phyloP scores from a whole-genome alignment of 106 monocot genomes.

The Platanthera zijinensis region DNA sequence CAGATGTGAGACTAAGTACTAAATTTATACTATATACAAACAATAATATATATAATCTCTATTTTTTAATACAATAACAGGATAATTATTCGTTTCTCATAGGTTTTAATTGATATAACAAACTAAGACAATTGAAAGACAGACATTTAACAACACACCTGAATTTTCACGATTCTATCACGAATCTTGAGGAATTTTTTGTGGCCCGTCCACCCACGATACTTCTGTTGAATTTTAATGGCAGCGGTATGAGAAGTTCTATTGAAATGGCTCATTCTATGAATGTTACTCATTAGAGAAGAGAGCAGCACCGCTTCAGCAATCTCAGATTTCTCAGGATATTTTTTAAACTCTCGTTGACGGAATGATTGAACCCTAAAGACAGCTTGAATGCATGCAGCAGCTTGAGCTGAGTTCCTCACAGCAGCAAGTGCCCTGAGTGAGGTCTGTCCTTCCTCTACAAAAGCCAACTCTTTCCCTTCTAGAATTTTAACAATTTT shows the following conservation, averaged over 20 bases:
- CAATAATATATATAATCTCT: too few relatives aligned
- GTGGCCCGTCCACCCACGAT: slow-evolving; percentile 32
- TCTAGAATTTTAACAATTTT: slow-evolving; percentile 14
- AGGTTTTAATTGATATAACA: too few relatives aligned
- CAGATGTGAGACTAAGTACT: too few relatives aligned
- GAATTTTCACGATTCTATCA: slow-evolving; percentile 31
- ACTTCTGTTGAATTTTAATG: slow-evolving; percentile 41
- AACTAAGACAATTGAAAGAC: background rate
- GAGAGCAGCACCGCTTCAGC: slow-evolving; percentile 16
- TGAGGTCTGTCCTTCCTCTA: slow-evolving; percentile 10
- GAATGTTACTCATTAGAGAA: slow-evolving; percentile 1
- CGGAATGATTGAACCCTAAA: slow-evolving; percentile 37
- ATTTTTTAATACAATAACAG: too few relatives aligned
- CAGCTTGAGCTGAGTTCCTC: slow-evolving; percentile 47
- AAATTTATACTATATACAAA: too few relatives aligned
- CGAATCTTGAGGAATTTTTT: slow-evolving; percentile 39
- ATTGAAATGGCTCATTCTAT: slow-evolving; percentile 11
- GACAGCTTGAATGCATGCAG: slow-evolving; percentile 39
- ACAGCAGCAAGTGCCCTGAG: slow-evolving; percentile 37
- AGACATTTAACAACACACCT: background rate
- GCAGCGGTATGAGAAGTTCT: slow-evolving; percentile 25
- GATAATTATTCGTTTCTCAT: too few relatives aligned
- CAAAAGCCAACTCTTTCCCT: slow-evolving; percentile 6
- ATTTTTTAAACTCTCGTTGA: slow-evolving; percentile 14
- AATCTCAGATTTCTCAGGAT: slow-evolving; percentile 2